These are phyloP conservation scores for Corchorus olitorius DNA, from an alignment of 345 rosid genomes.

Conservation along the genomic window DNA sequence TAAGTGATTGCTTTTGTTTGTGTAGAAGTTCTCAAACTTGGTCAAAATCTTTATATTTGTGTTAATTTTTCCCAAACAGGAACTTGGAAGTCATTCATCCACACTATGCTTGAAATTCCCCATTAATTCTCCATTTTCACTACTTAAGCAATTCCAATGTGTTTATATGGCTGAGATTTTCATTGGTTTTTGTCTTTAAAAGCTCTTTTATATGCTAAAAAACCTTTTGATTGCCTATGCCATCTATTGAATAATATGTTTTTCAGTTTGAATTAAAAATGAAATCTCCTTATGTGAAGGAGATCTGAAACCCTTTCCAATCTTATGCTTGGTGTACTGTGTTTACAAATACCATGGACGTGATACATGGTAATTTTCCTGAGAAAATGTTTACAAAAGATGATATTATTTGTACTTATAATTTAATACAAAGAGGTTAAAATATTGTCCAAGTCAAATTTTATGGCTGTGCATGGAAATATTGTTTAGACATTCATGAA, in stretches of 20 bases:
- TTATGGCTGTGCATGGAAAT: neutral
- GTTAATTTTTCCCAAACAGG: neutral
- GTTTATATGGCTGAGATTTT: neutral
- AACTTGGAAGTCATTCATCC: conserved; percentile 1
- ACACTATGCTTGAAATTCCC: neutral
- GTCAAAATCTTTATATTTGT: neutral
- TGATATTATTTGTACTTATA: neutral
- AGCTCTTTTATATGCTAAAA: neutral
- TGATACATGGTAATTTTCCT: neutral
- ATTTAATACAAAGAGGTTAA: conserved; percentile 1
- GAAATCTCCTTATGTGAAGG: neutral
- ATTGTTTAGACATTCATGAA: neutral
- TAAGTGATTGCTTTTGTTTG: neutral
- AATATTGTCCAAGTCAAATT: neutral
- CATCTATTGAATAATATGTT: neutral
- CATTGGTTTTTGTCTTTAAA: neutral
- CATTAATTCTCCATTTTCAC: neutral
- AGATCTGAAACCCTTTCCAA: conserved; percentile 6
- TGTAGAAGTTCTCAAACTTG: neutral
- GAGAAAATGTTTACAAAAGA: neutral
- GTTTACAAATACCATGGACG: neutral
- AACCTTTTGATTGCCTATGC: neutral
- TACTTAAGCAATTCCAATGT: neutral
- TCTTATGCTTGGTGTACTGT: neutral
- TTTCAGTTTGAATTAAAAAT: neutral